Percentiles rank a stretch among this genome's conserved stretches.
Evolutionary conservation across 257 asterid species (phyloP).

Genomic region (Coffea canephora): DNA sequence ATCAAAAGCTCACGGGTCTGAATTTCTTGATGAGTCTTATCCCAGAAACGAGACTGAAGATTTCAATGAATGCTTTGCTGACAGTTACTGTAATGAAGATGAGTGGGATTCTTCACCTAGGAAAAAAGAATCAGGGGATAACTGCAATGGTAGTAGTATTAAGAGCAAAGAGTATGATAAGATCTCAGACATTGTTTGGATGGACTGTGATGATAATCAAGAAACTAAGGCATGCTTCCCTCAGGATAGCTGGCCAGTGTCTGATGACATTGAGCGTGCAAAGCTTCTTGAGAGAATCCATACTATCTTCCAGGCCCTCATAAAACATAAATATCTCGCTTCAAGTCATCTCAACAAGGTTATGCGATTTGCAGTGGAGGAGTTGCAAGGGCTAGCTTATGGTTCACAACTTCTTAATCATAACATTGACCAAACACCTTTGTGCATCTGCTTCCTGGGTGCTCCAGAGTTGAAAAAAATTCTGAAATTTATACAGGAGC

Average conservation of each 20-base stretch:
- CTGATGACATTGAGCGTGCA: conserved; percentile 82
- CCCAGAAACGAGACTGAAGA: conserved; percentile 42
- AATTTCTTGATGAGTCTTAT: conserved; percentile 46
- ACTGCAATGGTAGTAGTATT: conserved; percentile 33
- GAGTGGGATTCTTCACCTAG: conserved; percentile 63
- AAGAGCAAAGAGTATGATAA: conserved; percentile 56
- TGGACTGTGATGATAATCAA: conserved; percentile 76
- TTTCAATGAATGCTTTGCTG: conserved; percentile 60
- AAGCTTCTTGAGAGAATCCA: conserved; percentile 81
- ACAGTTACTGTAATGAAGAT: conserved; percentile 54
- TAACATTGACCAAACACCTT: conserved; percentile 68
- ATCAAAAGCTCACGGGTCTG: conserved; percentile 41
- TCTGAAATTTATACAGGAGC: conserved; percentile 79
- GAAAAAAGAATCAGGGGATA: conserved; percentile 41
- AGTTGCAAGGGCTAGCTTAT: conserved; percentile 69
- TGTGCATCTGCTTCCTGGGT: conserved; percentile 80
- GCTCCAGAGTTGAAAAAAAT: conserved; percentile 77
- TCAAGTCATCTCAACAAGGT: conserved; percentile 85
- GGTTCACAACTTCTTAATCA: conserved; percentile 68
- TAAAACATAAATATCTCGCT: conserved; percentile 66
- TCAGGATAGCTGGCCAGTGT: conserved; percentile 65
- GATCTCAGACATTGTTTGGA: conserved; percentile 65
- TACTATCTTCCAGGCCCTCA: conserved; percentile 58
- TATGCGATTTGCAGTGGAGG: conserved; percentile 81
- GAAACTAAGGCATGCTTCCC: conserved; percentile 45